phyloP scores from a whole-genome alignment of 192 early-diverging fungal species.

The Pilaira anomala region DNA sequence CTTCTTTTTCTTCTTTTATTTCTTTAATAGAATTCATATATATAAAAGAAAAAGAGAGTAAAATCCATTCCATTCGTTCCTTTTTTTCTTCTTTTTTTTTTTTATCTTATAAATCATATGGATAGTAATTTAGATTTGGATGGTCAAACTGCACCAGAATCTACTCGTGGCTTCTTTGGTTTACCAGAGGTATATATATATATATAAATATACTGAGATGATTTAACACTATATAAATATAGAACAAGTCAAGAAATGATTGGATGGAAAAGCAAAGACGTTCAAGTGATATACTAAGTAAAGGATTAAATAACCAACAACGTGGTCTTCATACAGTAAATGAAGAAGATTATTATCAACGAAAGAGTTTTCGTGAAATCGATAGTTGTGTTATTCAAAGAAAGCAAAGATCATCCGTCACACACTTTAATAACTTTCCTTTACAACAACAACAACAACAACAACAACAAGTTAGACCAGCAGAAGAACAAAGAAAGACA shows the following conservation, averaged over 20 bases:
- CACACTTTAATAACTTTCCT: constrained; percentile 20
- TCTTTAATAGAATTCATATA: neutral
- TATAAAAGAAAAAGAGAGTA: neutral
- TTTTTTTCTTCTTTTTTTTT: constrained; percentile 11
- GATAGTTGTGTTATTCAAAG: neutral
- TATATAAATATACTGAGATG: neutral
- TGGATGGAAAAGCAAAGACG: constrained; percentile 11
- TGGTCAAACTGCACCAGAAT: constrained; percentile 42
- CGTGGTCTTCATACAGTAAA: constrained; percentile 23
- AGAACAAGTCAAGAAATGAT: neutral
- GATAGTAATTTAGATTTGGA: constrained; percentile 21
- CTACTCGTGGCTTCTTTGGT: constrained; percentile 39
- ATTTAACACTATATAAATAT: too few relatives aligned
- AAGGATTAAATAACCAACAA: neutral
- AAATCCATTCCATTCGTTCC: neutral
- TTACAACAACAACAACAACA: constrained; percentile 1
- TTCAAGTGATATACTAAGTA: neutral
- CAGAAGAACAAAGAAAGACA: constrained; percentile 13
- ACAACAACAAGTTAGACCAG: too few relatives aligned
- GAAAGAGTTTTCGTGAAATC: too few relatives aligned
- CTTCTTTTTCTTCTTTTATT: neutral
- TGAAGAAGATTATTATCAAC: constrained; percentile 16
- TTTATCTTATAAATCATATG: neutral
- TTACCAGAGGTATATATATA: constrained; percentile 21
- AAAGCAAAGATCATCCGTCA: constrained; percentile 17